Evolutionary conservation across 2,329 filamentous ascomycete species (phyloP).

Genomic region (Pseudogymnoascus sp.): DNA sequence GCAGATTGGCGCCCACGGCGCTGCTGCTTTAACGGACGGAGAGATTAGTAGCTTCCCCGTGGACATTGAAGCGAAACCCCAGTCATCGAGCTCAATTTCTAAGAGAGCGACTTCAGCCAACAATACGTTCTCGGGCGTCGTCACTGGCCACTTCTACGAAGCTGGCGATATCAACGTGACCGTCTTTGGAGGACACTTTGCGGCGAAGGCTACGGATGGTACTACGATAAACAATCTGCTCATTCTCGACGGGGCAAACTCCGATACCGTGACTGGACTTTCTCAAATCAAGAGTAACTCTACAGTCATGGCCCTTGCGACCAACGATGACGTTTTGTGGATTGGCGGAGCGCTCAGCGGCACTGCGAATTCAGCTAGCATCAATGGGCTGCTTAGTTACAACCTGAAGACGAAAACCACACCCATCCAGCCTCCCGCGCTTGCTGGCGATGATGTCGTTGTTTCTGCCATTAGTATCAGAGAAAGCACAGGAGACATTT

Average conservation of each 20-base stretch:
- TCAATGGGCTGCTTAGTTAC: slow-evolving; percentile 74
- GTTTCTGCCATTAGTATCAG: slow-evolving; percentile 71
- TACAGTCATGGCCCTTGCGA: slow-evolving; percentile 63
- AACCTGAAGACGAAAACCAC: slow-evolving; percentile 61
- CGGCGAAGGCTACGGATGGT: slow-evolving; percentile 58
- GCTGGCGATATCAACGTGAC: slow-evolving; percentile 68
- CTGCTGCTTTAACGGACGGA: slow-evolving; percentile 51
- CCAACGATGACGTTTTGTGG: slow-evolving; percentile 62
- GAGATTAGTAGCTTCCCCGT: slow-evolving; percentile 50
- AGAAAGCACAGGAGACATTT: slow-evolving; percentile 65
- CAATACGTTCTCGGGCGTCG: slow-evolving; percentile 55
- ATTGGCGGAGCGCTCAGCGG: slow-evolving; percentile 77
- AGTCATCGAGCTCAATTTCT: slow-evolving; percentile 31
- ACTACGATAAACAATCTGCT: slow-evolving; percentile 70
- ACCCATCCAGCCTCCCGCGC: slow-evolving; percentile 62
- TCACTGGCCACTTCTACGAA: slow-evolving; percentile 70
- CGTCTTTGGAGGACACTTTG: slow-evolving; percentile 80
- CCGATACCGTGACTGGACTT: slow-evolving; percentile 60
- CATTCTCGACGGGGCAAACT: slow-evolving; percentile 61
- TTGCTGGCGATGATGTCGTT: slow-evolving; percentile 60
- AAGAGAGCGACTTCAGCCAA: slow-evolving; percentile 38
- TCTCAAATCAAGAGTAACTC: slow-evolving; percentile 61
- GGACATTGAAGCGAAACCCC: slow-evolving; percentile 39
- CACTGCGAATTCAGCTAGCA: slow-evolving; percentile 48
- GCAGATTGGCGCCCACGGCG: slow-evolving; percentile 63